Evolutionary conservation across 768 basidiomycete species (phyloP).

Genomic region (Pisolithus tinctorius): DNA sequence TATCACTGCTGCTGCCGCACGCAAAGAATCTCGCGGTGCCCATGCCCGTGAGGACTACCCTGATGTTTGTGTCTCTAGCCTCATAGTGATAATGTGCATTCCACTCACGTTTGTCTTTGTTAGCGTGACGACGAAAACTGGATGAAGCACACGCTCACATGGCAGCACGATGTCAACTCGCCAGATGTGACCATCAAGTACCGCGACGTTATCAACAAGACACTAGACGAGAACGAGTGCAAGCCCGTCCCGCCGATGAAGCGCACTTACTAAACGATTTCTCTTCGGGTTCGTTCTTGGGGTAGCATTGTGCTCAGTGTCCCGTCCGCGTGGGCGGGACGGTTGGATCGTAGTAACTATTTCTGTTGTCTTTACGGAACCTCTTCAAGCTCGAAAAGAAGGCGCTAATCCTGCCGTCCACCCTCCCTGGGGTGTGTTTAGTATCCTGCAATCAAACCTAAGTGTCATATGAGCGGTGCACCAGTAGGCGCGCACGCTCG

Average conservation of each 20-base stretch:
- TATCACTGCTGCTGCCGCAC: conserved; percentile 85
- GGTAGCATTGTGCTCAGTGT: too few relatives aligned
- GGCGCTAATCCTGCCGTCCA: too few relatives aligned
- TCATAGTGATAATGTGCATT: neutral
- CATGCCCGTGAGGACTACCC: conserved; percentile 98
- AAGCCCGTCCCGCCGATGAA: conserved; percentile 97
- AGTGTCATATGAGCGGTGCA: too few relatives aligned
- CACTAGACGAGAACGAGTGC: conserved; percentile 95
- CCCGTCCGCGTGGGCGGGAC: too few relatives aligned
- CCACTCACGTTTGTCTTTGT: neutral
- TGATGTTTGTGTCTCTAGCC: conserved; percentile 48
- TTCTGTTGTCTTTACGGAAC: too few relatives aligned
- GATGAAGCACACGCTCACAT: conserved; percentile 97
- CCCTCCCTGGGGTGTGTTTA: too few relatives aligned
- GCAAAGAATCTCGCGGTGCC: conserved; percentile 96
- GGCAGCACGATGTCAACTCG: conserved; percentile 68
- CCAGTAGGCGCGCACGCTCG: too few relatives aligned
- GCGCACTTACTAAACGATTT: conserved; percentile 71
- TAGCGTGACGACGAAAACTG: conserved; percentile 89
- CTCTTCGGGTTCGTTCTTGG: too few relatives aligned
- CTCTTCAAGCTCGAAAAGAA: too few relatives aligned
- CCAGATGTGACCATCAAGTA: conserved; percentile 89
- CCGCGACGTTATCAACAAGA: conserved; percentile 76
- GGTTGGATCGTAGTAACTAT: too few relatives aligned
- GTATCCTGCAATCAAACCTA: too few relatives aligned